phyloP scores from a whole-genome alignment of 1,284 basidiomycete species.

The Cryptococcus sp. region DNA sequence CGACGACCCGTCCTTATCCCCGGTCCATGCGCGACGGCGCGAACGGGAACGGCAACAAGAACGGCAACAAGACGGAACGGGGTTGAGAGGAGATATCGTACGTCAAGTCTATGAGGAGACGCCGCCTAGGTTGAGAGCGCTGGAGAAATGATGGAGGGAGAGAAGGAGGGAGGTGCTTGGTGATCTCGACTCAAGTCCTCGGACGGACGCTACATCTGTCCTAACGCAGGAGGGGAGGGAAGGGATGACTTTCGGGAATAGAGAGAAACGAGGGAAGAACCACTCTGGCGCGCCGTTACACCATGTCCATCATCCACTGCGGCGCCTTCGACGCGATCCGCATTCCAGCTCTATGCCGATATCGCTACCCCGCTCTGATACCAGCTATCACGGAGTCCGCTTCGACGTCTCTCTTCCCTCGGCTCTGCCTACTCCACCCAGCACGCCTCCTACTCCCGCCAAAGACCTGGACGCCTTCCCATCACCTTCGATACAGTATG shows the following conservation, averaged over 20 bases:
- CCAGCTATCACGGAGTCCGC: slow-evolving; percentile 4
- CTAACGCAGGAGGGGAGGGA: no score
- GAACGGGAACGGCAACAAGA: no score
- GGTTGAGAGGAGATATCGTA: neutral
- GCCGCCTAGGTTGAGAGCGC: slow-evolving; percentile 33
- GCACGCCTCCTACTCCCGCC: slow-evolving; percentile 2
- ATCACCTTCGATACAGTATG: no score
- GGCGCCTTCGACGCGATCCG: neutral
- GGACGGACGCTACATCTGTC: no score
- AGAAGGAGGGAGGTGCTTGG: slow-evolving; percentile 13
- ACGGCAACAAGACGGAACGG: no score
- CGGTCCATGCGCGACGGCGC: no score
- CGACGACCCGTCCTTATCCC: no score
- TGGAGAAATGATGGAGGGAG: slow-evolving; percentile 41
- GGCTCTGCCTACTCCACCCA: slow-evolving; percentile 15
- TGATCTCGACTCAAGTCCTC: no score
- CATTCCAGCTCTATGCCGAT: neutral
- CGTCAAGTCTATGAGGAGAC: slow-evolving; percentile 29
- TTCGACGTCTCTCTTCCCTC: slow-evolving; percentile 10
- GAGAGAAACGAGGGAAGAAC: no score
- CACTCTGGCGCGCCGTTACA: no score
- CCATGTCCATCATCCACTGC: no score
- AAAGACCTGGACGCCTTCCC: neutral
- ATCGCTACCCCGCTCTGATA: neutral
- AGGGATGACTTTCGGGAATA: no score